Conservation (phyloP, 371 early-diverging fungal species). For the Batkoa obscura region DNA sequence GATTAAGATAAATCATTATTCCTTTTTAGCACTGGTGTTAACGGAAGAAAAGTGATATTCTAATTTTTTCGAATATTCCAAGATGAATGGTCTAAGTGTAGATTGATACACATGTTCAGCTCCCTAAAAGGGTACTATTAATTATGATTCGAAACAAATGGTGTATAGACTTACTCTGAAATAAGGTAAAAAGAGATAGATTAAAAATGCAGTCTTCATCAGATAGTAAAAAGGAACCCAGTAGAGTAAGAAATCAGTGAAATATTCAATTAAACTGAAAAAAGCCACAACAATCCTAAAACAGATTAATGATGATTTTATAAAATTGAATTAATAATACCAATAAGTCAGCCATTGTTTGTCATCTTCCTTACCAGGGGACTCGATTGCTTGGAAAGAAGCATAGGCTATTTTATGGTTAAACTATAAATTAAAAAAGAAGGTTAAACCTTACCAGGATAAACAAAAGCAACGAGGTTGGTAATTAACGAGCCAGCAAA, state of each 20-base stretch:
- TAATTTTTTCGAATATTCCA: no score
- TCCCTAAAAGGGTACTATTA: no score
- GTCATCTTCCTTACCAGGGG: slow-evolving; percentile 54
- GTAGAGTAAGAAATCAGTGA: slow-evolving; percentile 57
- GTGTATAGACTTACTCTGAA: slow-evolving; percentile 12
- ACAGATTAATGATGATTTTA: background rate
- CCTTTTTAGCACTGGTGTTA: no score
- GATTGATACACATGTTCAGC: no score
- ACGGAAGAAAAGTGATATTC: no score
- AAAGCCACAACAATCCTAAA: slow-evolving; percentile 68
- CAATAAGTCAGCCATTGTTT: slow-evolving; percentile 77
- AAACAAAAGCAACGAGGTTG: slow-evolving; percentile 68
- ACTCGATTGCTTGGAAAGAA: slow-evolving; percentile 81
- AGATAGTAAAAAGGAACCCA: slow-evolving; percentile 90
- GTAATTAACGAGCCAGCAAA: slow-evolving; percentile 61
- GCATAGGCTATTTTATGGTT: slow-evolving; percentile 41
- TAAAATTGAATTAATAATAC: slow-evolving; percentile 8
- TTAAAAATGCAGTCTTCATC: slow-evolving; percentile 67
- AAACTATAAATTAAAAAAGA: background rate
- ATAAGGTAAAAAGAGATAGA: slow-evolving; percentile 25
- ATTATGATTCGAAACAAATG: no score
- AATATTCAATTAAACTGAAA: slow-evolving; percentile 66
- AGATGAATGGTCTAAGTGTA: no score
- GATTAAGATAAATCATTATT: no score
- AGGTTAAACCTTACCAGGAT: slow-evolving; percentile 33